phyloP scores from a whole-genome alignment of 2,329 filamentous ascomycete genomes.

The Fusarium sp. region DNA sequence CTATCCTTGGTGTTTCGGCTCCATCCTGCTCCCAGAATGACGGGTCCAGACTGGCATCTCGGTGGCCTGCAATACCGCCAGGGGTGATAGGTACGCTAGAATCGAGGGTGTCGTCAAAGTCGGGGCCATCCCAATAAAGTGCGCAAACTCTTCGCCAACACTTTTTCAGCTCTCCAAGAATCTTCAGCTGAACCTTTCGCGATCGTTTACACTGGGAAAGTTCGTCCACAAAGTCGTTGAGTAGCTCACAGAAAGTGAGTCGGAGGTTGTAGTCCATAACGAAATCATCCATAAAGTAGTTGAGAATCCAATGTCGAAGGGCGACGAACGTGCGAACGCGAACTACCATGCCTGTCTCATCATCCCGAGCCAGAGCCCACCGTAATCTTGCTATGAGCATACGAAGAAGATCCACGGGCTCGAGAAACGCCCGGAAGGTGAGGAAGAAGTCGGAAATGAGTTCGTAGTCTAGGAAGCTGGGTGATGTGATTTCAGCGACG shows the following conservation, averaged over 20 bases:
- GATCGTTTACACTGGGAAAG: conserved; percentile 58
- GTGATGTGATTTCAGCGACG: conserved; percentile 95
- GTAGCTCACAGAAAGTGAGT: conserved; percentile 79
- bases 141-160: conserved; percentile 95
- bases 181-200: conserved; percentile 76
- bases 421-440: conserved; percentile 89
- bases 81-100: conserved; percentile 77
- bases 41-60: conserved; percentile 66
- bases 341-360: conserved; percentile 93
- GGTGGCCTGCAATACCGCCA: conserved; percentile 76
- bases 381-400: conserved; percentile 86
- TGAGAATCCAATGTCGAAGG: conserved; percentile 95
- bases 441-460: conserved; percentile 97
- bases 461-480: conserved; percentile 95
- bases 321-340: conserved; percentile 95
- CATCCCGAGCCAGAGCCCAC: conserved; percentile 84
- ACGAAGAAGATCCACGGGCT: conserved; percentile 78
- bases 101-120: conserved; percentile 71
- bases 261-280: conserved; percentile 80
- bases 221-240: conserved; percentile 76
- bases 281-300: conserved; percentile 98
- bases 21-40: conserved; percentile 63
- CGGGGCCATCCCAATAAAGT: conserved; percentile 84
- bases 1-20: conserved; percentile 59
- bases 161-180: conserved; percentile 93